Evolutionary conservation across 345 rosid species (phyloP), one percentile per base, ranked within the genome.

Genomic region (Cochlearia excelsa): DNA sequence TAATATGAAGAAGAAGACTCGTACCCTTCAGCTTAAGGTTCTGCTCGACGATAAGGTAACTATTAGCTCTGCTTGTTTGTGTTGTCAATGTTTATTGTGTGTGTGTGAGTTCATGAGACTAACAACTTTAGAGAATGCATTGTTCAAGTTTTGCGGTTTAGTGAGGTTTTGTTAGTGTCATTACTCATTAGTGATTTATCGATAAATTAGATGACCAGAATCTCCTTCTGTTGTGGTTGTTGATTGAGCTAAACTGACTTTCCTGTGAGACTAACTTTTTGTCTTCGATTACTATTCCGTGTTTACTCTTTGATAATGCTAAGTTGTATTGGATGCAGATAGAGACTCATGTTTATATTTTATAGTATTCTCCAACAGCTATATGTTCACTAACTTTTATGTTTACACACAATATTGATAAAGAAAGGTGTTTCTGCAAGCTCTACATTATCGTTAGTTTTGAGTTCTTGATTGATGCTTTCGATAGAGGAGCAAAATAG

Each of bases 1-100:
- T 64, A 82, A 75, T 79, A 82, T 87, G 95, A 93, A 82, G 84
- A 80, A 77, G 69, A 58, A 58, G 87, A 77, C 63, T 57, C 79
- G 70, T 56, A 68, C 73, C 74, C 70, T 89, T 80, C 87, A 83
- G 74, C 87, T 89, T 46, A 89, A 93, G 82, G 82, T 93, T 72
- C 65, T 90, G 1, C 77, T 84, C 28, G 95, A 93, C 61, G 95
- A 93, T 49, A 89, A 93, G 99, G 99, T 89, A 71, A 62, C 70
- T 69, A 54, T 4, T 39, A 37, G 10, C 30, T 70, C 8, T 1
- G 26, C 59, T 58, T 47, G 30, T 52, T 59, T 51, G 45, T 16
- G 31, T 55, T 55, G 31, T 30, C 39, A 30, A 6, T 48, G 51
- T 31, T 66, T 16, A 16, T 16, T 11, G 30, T 4, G 1, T 1